Conservation (phyloP, 1,139 yeast species). For the Kurtzmaniella quercitrusa region DNA sequence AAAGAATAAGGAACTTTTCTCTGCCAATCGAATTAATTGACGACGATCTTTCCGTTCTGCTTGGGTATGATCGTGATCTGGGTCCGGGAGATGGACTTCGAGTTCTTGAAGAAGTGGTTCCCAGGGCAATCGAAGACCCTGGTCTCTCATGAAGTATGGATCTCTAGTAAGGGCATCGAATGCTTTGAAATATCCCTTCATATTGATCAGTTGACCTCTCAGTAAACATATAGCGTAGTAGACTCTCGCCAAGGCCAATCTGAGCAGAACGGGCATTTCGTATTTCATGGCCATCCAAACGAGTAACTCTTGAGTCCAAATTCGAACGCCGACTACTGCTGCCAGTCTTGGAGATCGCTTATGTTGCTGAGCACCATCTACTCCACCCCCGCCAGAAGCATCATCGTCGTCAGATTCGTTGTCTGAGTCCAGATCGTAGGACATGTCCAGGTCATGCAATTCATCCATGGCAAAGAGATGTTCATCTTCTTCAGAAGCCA, state of each 20-base stretch:
- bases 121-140: constrained; percentile 51
- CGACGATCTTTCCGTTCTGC: constrained; percentile 41
- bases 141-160: constrained; percentile 32
- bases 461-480: constrained; percentile 19
- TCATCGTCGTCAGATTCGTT: constrained; percentile 35
- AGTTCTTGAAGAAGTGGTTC: constrained; percentile 39
- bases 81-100: constrained; percentile 31
- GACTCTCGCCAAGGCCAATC: constrained; percentile 62
- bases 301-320: constrained; percentile 86
- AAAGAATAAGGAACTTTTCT: constrained; percentile 45
- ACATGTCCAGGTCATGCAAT: constrained; percentile 38
- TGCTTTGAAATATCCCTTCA: constrained; percentile 61
- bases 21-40: constrained; percentile 41
- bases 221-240: constrained; percentile 71
- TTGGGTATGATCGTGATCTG: constrained; percentile 19
- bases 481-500: constrained; percentile 34
- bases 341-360: constrained; percentile 65
- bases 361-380: constrained; percentile 36
- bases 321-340: constrained; percentile 68
- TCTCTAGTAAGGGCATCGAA: constrained; percentile 58
- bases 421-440: constrained; percentile 35
- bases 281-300: constrained; percentile 80
- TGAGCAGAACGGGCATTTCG: constrained; percentile 66
- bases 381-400: constrained; percentile 39
- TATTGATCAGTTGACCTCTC: constrained; percentile 67